Base-by-base conservation (phyloP, 805 yeast genomes). In the Saccharomycopsis babjevae region DNA sequence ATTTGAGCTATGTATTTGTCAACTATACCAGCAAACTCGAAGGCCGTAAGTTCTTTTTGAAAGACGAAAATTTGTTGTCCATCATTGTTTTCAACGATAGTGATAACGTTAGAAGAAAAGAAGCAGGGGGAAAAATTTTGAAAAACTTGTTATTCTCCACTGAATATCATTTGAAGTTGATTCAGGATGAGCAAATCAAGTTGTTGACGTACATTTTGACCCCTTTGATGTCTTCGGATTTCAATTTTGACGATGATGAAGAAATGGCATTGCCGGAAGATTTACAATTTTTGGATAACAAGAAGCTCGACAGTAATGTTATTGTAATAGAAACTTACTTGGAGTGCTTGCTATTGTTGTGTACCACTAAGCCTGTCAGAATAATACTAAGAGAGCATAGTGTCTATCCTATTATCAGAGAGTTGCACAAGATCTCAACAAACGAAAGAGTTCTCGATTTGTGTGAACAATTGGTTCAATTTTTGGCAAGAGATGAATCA, bases 71-170 rank as follows among this genome's bases (percentile, higher is more conserved):
- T 20, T 86, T 88, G 90, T 25, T 83, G 91, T n/a, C 89, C 89
- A 70, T 73, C 91, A 32, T 76, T 89, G 62, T 94, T 84, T 0
- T 91, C 4, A 92, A 89, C 69, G 83, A 84, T 68, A 87, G 84
- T 66, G 92, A 87, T 68, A 78, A 89, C 15, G 83, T 83, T 67
- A 82, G 83, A 30, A 84, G 98, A 74, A 81, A 98, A 73, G 92
- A 88, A 70, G 97, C 97, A 69, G 92, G 89, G 43, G 96, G 96
- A 1, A 87, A 96, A 5, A 88, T 97, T 1, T 88, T 94, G 67
- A 93, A 94, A 71, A 93, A 93, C 73, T 82, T 93, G 0, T 75
- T 93, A 57, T 93, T 93, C 68, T 97, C 92, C 69, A 77, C 88
- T 1, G 82, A 83, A 50, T 72, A 81, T 40, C 98, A 93, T 70